These are phyloP conservation scores for Phaeodactylum tricornutum DNA, from an alignment of 108 stramenopile species.

Conservation along the genomic window DNA sequence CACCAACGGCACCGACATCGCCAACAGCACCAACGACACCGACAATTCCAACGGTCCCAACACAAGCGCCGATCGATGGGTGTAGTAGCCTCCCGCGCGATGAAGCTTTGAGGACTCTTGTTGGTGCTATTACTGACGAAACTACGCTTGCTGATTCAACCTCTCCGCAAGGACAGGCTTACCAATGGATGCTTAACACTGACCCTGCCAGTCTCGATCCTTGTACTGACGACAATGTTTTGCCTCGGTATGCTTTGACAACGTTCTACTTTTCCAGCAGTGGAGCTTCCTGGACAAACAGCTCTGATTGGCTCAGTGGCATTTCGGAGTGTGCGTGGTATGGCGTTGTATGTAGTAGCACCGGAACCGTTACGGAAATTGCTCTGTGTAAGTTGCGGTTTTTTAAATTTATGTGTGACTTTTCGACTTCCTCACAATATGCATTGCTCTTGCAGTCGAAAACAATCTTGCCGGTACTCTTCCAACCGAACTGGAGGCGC, in stretches of 20 bases:
- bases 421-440: not conserved
- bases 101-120: too few relatives aligned
- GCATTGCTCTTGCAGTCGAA: not conserved
- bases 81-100: too few relatives aligned
- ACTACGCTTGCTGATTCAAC: too few relatives aligned
- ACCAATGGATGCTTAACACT: conserved; percentile 14
- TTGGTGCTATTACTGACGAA: too few relatives aligned
- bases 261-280: conserved; percentile 40
- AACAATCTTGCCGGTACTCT: conserved; percentile 39
- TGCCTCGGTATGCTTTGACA: conserved; percentile 43
- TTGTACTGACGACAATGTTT: conserved; percentile 17
- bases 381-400: not conserved
- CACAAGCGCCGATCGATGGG: too few relatives aligned
- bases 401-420: not conserved
- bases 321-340: conserved; percentile 57
- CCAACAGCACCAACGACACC: too few relatives aligned
- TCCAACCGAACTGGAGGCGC: conserved; percentile 16
- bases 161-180: conserved; percentile 36
- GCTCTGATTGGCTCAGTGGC: conserved; percentile 35
- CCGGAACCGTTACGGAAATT: not conserved
- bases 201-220: conserved; percentile 18
- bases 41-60: too few relatives aligned
- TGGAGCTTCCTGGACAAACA: conserved; percentile 13
- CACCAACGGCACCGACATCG: too few relatives aligned
- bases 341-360: conserved; percentile 40